These are phyloP conservation scores for Exophiala spinifera DNA, from an alignment of 2,329 filamentous ascomycete species.

Conservation along the genomic window DNA sequence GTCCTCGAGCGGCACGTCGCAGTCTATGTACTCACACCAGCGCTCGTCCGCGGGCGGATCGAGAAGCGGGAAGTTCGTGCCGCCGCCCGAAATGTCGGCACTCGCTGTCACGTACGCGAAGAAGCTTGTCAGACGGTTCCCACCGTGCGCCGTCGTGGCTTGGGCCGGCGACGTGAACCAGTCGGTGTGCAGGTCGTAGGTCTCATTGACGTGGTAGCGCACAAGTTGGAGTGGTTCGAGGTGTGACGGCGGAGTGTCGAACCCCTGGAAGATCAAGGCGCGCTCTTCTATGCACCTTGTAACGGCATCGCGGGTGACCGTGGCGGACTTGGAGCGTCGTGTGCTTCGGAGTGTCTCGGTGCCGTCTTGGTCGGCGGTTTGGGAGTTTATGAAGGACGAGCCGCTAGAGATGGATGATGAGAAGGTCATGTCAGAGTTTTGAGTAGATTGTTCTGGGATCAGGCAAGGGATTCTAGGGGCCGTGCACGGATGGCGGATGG, in stretches of 20 bases:
- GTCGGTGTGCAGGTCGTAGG: conserved; percentile 15
- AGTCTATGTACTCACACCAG: conserved; percentile 61
- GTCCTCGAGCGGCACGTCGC: conserved; percentile 36
- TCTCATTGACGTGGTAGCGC: conserved; percentile 2
- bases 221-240: conserved; percentile 14
- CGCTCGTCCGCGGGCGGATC: conserved; percentile 18
- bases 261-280: conserved; percentile 48
- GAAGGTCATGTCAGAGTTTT: too few species aligned
- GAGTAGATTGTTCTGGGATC: too few species aligned
- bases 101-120: conserved; percentile 56
- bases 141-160: conserved; percentile 16
- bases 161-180: conserved; percentile 5
- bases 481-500: too few species aligned
- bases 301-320: conserved; percentile 42
- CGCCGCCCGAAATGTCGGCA: conserved; percentile 54
- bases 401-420: background rate
- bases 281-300: conserved; percentile 50
- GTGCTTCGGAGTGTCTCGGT: conserved; percentile 35
- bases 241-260: conserved; percentile 24
- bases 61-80: conserved; percentile 59
- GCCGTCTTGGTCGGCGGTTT: conserved; percentile 12
- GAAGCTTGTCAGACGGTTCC: conserved; percentile 54
- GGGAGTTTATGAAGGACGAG: conserved; percentile 37
- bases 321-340: conserved; percentile 49
- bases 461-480: too few species aligned